These are phyloP conservation scores for Colletotrichum sublineola DNA, from an alignment of 2,329 filamentous ascomycete genomes.

Conservation along the genomic window DNA sequence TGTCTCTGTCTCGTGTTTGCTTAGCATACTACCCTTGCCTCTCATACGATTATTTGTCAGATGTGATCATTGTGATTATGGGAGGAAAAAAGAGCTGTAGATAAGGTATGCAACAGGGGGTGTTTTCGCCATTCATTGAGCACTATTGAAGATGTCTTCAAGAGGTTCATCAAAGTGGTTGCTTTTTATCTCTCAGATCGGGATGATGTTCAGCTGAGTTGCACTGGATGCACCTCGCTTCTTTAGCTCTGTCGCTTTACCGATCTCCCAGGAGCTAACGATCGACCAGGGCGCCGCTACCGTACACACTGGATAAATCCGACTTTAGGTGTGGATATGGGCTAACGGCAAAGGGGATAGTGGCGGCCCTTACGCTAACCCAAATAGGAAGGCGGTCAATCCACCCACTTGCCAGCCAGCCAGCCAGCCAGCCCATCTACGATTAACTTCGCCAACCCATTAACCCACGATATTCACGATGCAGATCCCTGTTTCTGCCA, in stretches of 20 bases:
- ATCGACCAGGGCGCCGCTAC: constrained; percentile 7
- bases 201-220: background rate
- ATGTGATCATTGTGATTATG: background rate
- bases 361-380: no score
- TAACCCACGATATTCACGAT: no score
- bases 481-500: no score
- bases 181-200: background rate
- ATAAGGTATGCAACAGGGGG: background rate
- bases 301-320: no score
- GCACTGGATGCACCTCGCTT: background rate
- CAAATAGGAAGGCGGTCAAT: no score
- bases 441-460: no score
- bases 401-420: no score
- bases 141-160: background rate
- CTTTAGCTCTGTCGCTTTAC: constrained; percentile 11
- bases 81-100: background rate
- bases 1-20: background rate
- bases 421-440: no score
- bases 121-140: background rate
- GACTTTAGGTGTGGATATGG: no score
- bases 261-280: constrained; percentile 17
- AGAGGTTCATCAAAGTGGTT: constrained; percentile 14
- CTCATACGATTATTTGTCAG: background rate
- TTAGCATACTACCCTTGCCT: background rate
- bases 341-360: no score